Base-by-base conservation (phyloP, 2,329 filamentous ascomycete genomes). In the Talaromyces sp. region DNA sequence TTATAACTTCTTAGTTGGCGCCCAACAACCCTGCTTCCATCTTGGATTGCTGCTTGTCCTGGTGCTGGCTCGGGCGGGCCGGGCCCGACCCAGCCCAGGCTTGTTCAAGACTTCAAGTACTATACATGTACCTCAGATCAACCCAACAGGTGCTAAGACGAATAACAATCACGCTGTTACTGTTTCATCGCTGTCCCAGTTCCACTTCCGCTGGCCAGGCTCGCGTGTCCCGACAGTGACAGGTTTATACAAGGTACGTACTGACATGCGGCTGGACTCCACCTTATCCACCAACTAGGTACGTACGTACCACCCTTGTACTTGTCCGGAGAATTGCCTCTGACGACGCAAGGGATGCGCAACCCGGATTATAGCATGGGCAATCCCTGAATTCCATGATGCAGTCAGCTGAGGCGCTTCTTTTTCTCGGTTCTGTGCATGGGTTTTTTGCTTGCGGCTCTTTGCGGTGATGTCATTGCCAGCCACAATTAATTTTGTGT, bases 31-130 rank as follows among this genome's bases (percentile, higher is more conserved):
- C 32, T 42, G 39, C 8, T 30, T 49, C 10, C 28, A n/a, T 22
- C 13, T 42, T 36, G 33, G 33, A 36, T 17, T 28, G 33, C 11
- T n/a, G 22, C 25, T 25, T 25, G 32, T 25, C 10, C 22, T 42
- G 4, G 17, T 47, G 51, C 56, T 58, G 60, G 60, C 52, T 62
- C 60, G 60, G 60, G 60, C 60, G 57, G 60, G 60, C 28, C 60
- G 55, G 52, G 55, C 39, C 60, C 52, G 60, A 59, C 42, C 39
- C 60, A 30, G 44, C 44, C 44, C 44, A 42, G 36, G 17, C 1
- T n/a, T 42, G 36, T n/a, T 15, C 13, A 13, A 42, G 17, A 6
- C 5, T 4, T 39, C 36, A 11, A 17, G 27, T 4, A 5, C 4
- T 15, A 22, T 47, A 15, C 6, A 47, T 47, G 42, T 42, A 19